These are phyloP conservation scores for Beta macrorhiza DNA, from an alignment of 179 eudicot species.

Conservation along the genomic window DNA sequence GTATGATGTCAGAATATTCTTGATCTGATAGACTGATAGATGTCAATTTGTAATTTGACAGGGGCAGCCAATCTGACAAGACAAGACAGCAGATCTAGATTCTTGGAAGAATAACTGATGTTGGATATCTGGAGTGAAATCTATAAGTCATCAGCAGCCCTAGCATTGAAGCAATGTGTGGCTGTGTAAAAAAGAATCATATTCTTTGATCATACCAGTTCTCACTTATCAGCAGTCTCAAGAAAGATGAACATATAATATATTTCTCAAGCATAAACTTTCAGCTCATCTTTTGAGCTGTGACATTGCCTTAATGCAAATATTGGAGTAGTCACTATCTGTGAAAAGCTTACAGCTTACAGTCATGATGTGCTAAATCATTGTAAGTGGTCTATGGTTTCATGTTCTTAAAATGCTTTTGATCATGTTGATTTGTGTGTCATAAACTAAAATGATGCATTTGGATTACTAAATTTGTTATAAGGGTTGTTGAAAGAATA, in stretches of 20 bases:
- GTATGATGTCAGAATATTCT: not conserved
- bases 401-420: not conserved
- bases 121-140: not conserved
- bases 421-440: not conserved
- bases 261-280: not conserved
- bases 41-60: not conserved
- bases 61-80: not conserved
- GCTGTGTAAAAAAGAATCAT: not conserved
- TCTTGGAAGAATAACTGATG: conserved; percentile 2
- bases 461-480: not conserved
- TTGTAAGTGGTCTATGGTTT: not conserved
- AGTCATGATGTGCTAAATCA: not conserved
- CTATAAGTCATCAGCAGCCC: not conserved
- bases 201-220: not conserved
- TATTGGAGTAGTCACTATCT: not conserved
- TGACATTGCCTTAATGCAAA: not conserved
- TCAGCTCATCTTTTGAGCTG: not conserved
- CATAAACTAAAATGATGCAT: not conserved
- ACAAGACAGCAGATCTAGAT: not conserved
- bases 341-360: not conserved
- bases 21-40: not conserved
- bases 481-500: not conserved
- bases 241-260: not conserved
- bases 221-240: too few species aligned
- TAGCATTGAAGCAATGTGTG: not conserved